Base-by-base conservation (phyloP, 2,329 filamentous ascomycete genomes). In the Macrophomina pseudophaseolina region DNA sequence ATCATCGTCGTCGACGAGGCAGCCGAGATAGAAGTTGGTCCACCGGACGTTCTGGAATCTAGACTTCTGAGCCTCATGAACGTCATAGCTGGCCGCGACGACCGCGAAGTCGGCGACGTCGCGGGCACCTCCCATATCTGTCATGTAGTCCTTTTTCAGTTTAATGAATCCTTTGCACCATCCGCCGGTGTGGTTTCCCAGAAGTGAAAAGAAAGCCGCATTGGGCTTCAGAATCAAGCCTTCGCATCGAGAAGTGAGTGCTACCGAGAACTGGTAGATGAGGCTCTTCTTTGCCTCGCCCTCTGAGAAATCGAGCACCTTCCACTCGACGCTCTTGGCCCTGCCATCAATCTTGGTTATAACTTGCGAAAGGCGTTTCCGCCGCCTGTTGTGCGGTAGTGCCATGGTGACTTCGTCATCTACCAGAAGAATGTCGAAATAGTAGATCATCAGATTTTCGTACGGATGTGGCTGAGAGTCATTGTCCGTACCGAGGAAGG, bases 141-240 rank as follows among this genome's bases (percentile, higher is more conserved):
- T 83, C 44, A 97, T 86, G 72, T 96, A 97, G 73, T 95, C 92
- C 72, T 93, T 93, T 77, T 97, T 97, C 49, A 97, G 78, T 78
- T 97, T 97, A 73, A 97, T 91, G 74, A 88, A 90, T 66, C 54
- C 71, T 66, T 72, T 72, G 28, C 40, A 62, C 54, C 65, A 60
- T n/a, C 30, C 44, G 12, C 33, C 46, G 18, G 54, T 42, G 3
- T 46, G 44, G 23, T 65, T 62, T 67, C 69, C 9, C 69, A 67
- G 52, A 8, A 78, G 64, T 14, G 79, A 72, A 69, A 97, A 91
- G 74, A 97, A 97, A 0, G 93, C 88, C 30, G 91, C 87, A 67
- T 93, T 88, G 0, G 90, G 88, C 77, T 97, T 97, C 59, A 97
- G 76, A 0, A 97, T 88, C 16, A 95, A 82, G 0, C 94, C 94